A percentile compares a stretch with the other conserved stretches of the same genome.
phyloP scores from a whole-genome alignment of 2,329 filamentous ascomycete genomes.

The Rhynchosporium agropyri region DNA sequence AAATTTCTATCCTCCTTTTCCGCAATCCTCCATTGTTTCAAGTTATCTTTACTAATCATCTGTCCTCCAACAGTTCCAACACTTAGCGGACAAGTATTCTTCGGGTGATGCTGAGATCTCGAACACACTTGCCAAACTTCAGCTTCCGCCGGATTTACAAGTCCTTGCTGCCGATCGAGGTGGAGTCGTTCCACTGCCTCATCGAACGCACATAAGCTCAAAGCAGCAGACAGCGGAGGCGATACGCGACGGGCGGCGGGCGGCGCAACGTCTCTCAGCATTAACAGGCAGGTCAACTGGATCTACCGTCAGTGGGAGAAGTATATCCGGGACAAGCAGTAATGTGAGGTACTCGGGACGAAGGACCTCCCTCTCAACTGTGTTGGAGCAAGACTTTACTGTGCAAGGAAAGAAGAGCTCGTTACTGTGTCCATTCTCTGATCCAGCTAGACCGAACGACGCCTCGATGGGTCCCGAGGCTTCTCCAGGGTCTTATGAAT shows the following conservation, averaged over 20 bases:
- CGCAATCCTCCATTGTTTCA: constrained; percentile 19
- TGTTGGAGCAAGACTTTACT: constrained; percentile 88
- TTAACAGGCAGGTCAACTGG: constrained; percentile 46
- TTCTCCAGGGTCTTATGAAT: constrained; percentile 32
- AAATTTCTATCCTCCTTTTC: constrained; percentile 43
- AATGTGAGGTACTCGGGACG: constrained; percentile 47
- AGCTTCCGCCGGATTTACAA: constrained; percentile 56
- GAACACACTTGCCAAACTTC: constrained; percentile 67
- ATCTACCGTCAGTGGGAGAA: constrained; percentile 49
- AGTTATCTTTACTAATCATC: constrained; percentile 15
- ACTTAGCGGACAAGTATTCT: constrained; percentile 69
- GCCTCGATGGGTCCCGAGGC: constrained; percentile 27
- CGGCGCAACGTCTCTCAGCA: constrained; percentile 55
- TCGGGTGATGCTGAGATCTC: constrained; percentile 66
- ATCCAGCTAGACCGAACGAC: constrained; percentile 25
- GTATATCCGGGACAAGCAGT: constrained; percentile 45
- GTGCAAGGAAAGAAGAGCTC: constrained; percentile 79
- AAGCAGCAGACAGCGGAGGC: constrained; percentile 64
- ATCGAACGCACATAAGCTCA: constrained; percentile 38
- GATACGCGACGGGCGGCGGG: constrained; percentile 65
- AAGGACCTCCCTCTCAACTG: constrained; percentile 62
- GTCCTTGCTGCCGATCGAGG: constrained; percentile 34
- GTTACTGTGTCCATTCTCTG: constrained; percentile 78
- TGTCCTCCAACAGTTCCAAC: constrained; percentile 56
- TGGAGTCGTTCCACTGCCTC: constrained; percentile 41